Base-by-base conservation (phyloP, 441 rosid species). In the Erodium trifolium region DNA sequence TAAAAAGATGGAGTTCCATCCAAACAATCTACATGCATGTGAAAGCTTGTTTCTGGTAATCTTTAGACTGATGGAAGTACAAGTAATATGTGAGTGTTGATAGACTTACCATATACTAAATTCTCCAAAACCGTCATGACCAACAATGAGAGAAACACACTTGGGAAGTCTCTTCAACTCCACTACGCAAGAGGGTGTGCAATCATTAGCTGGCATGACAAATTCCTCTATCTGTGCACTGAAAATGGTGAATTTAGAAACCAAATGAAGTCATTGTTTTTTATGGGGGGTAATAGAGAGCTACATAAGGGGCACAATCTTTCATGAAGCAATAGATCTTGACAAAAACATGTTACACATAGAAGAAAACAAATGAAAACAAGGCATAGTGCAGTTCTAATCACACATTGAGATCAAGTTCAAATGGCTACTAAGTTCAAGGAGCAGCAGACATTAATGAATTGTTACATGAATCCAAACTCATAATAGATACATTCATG, bases 41-140 rank as follows among this genome's bases (percentile, higher is more conserved):
- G 19, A 53, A 14, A 14, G 17, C 18, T n/a, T 53, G 19, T 53
- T 23, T 53, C 19, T 4, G 19, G 8, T 14, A 13, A 23, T 19
- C 12, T 29, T 23, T 29, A 10, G 53, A 63, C 60, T 4, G 10
- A 73, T 16, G 17, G 72, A 74, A 23, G 51, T 65, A 78, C 67
- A 49, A 57, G 63, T 57, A 43, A 59, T 62, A 37, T 23, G n/a
- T 55, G 72, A 45, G 67, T n/a, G 6, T 39, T 72, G 70, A 75
- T 47, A 67, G 63, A 71, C 84, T 10, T 87, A 94, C 98, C 99
- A 92, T 74, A 94, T 8, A 68, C 81, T 82, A 76, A 94, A 94
- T 74, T 92, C 94, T 67, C 91, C 96, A 68, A 79, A 75, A 76
- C 88, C 94, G 76, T 86, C 83, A 74, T 84, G 91, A 68, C 97